phyloP scores from a whole-genome alignment of 768 basidiomycete genomes.

The Trametes cingulata region DNA sequence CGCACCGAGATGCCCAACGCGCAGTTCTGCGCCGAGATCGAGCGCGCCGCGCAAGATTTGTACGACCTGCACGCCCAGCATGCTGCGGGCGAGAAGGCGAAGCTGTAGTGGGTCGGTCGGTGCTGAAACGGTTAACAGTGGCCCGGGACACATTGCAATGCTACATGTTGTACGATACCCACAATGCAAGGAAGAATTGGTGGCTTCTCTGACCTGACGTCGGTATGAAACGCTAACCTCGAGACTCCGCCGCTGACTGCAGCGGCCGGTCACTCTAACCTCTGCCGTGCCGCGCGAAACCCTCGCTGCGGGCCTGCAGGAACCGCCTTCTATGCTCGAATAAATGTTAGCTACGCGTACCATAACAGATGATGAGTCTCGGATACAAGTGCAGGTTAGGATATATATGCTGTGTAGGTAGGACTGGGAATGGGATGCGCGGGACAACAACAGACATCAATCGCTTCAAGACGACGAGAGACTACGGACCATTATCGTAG shows the following conservation, averaged over 20 bases:
- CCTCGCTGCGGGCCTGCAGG: background rate
- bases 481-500: constrained; percentile 9
- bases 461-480: constrained; percentile 17
- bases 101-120: constrained; percentile 2
- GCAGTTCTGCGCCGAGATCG: constrained; percentile 71
- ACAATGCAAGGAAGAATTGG: no score
- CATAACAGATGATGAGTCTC: constrained; percentile 21
- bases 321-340: constrained; percentile 21
- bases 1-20: constrained; percentile 81
- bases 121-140: background rate
- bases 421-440: constrained; percentile 10
- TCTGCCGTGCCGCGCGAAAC: background rate
- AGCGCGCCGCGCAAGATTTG: constrained; percentile 64
- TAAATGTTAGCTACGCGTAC: constrained; percentile 27
- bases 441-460: constrained; percentile 22
- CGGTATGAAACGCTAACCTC: no score
- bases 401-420: constrained; percentile 34
- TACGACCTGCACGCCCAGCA: constrained; percentile 45
- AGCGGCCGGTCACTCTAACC: no score
- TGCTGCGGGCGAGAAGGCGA: background rate
- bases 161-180: background rate
- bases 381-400: constrained; percentile 36
- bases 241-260: no score
- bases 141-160: background rate
- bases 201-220: no score